phyloP scores from a whole-genome alignment of 768 basidiomycete genomes.

The Phaeotremella fagi region DNA sequence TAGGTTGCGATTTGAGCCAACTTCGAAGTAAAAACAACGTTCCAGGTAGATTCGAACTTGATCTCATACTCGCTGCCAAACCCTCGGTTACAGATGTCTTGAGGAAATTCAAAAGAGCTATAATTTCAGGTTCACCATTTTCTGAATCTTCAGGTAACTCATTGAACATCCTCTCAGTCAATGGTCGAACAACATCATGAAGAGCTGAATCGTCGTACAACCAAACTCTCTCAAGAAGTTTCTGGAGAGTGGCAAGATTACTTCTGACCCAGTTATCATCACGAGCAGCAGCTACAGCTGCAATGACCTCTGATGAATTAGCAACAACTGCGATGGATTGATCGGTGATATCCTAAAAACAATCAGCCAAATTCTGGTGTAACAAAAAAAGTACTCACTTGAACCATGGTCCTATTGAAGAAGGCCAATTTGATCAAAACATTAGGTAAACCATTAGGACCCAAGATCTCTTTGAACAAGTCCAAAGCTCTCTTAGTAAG shows the following conservation, averaged over 20 bases:
- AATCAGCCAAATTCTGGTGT: not conserved
- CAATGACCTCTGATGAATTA: constrained; percentile 80
- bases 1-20: constrained; percentile 71
- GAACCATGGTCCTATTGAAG: constrained; percentile 77
- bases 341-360: constrained; percentile 68
- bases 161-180: constrained; percentile 73
- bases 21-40: constrained; percentile 82
- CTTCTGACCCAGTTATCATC: constrained; percentile 71
- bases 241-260: constrained; percentile 69
- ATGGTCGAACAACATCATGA: constrained; percentile 73
- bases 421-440: constrained; percentile 86
- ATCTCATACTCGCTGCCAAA: constrained; percentile 48
- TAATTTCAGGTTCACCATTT: constrained; percentile 54
- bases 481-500: constrained; percentile 50
- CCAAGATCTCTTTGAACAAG: constrained; percentile 68
- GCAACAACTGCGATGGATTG: constrained; percentile 63
- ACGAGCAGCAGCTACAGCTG: constrained; percentile 77
- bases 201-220: constrained; percentile 70
- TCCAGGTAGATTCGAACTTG: constrained; percentile 57
- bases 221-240: constrained; percentile 81
- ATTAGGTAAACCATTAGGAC: constrained; percentile 80
- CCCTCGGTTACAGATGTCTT: constrained; percentile 71
- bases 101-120: constrained; percentile 72
- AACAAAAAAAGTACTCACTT: constrained; percentile 53
- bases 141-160: constrained; percentile 73